Base-by-base conservation (phyloP, 306 rosid species). In the Quercus berberidifolia region DNA sequence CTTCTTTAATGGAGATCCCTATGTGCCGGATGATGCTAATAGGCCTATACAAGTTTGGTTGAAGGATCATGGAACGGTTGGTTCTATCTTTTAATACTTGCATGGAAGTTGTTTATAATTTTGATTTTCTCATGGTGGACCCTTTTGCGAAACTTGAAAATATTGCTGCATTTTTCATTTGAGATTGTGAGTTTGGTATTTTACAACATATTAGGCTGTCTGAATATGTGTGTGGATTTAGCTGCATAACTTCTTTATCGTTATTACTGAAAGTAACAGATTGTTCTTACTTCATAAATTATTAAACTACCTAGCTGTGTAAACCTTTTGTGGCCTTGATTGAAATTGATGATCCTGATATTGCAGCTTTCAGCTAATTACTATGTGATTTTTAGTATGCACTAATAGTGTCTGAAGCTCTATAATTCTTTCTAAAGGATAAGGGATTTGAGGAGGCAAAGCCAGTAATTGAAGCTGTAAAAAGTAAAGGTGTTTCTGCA, bases 1-100 rank as follows among this genome's bases (percentile, higher is more conserved):
- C 80, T 88, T 92, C 87, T 74, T 92, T 0, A 21, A 38, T 38
- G 46, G 91, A 11, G 97, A 94, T 7, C 97, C 97, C 51, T 90
- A 2, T 69, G 74, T 33, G 17, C 81, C 86, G 15, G 81, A 78
- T 26, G 79, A 83, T 74, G 43, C 85, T 56, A 6, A 31, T 58
- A 79, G 85, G 78, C 84, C 93, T 7, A 0, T 89, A 3, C 62
- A 43, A 35, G 86, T 19, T 63, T 92, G 97, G 96, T 0, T 89
- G 59, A 82, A 89, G 81, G 88, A 86, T 78, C 96, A 92, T 81
- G 84, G 79, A 68, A 14, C 63, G 88, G 98, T 94, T 71, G 35
- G 96, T 87, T 80, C 80, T 78, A 31, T 76, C n/a, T 69, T 35
- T 77, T 69, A n/a, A 74, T 73, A 41, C 52, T 23, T 55, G 26